These are phyloP conservation scores for Cardamine chenopodiifolia DNA, from an alignment of 345 rosid species.

Conservation along the genomic window DNA sequence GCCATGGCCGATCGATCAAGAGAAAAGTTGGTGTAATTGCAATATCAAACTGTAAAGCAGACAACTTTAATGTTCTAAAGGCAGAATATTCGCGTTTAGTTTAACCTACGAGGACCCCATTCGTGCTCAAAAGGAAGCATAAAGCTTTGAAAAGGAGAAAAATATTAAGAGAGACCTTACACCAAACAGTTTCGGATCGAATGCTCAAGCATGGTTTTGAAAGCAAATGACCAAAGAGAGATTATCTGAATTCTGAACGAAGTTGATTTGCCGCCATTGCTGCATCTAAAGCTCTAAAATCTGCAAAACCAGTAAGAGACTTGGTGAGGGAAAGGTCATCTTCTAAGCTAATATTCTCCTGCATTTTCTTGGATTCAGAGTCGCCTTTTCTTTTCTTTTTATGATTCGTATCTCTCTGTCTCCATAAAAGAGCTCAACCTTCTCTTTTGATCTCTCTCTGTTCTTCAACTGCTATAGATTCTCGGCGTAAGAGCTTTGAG, in stretches of 20 bases:
- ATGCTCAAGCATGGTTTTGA: slow-evolving; percentile 28
- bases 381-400: slow-evolving; percentile 31
- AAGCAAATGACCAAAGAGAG: slow-evolving; percentile 34
- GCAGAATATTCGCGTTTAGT: slow-evolving; percentile 25
- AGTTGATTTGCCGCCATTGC: slow-evolving; percentile 41
- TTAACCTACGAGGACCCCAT: slow-evolving; percentile 33
- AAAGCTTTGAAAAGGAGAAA: slow-evolving; percentile 26
- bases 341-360: slow-evolving; percentile 31
- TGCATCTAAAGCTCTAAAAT: slow-evolving; percentile 30
- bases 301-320: slow-evolving; percentile 26
- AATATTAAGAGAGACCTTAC: slow-evolving; percentile 22
- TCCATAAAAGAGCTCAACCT: not conserved
- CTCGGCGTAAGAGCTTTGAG: slow-evolving; percentile 25
- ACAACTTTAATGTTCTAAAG: slow-evolving; percentile 34
- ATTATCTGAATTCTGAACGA: slow-evolving; percentile 30
- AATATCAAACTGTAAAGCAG: slow-evolving; percentile 40
- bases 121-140: slow-evolving; percentile 36
- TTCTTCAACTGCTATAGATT: slow-evolving; percentile 17
- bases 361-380: slow-evolving; percentile 43
- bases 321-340: slow-evolving; percentile 14
- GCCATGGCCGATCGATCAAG: slow-evolving; percentile 34
- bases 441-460: slow-evolving; percentile 25
- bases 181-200: slow-evolving; percentile 6
- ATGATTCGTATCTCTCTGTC: not conserved
- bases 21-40: slow-evolving; percentile 37